Evolutionary conservation across 768 basidiomycete genomes (phyloP).

Genomic region (Hemileccinum impolitum): DNA sequence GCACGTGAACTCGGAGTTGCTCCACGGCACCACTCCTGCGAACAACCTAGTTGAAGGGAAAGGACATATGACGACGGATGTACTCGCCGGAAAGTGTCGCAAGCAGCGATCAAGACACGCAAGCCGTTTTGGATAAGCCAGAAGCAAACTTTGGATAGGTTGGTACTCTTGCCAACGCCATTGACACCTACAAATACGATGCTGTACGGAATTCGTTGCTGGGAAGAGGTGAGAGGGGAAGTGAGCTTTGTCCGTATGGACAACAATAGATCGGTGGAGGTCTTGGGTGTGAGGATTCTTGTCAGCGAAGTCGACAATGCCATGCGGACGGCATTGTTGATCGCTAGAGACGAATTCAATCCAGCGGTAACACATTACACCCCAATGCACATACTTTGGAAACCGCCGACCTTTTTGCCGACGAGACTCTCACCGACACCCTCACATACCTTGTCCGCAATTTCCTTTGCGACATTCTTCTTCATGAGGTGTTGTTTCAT

Average conservation of each 20-base stretch:
- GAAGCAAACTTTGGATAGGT: constrained; percentile 96
- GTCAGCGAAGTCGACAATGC: constrained; percentile 88
- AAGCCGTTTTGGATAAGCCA: constrained; percentile 97
- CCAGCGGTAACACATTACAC: not conserved
- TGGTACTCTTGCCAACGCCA: constrained; percentile 98
- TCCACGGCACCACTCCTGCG: constrained; percentile 93
- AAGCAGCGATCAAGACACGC: constrained; percentile 93
- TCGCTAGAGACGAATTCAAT: constrained; percentile 47
- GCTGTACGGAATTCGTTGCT: constrained; percentile 82
- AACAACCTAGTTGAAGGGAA: not conserved
- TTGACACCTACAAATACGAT: constrained; percentile 98
- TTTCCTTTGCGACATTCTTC: constrained; percentile 97
- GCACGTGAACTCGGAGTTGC: constrained; percentile 93
- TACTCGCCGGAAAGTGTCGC: constrained; percentile 89
- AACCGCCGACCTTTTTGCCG: constrained; percentile 87
- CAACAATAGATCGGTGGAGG: constrained; percentile 92
- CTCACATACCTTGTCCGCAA: constrained; percentile 92
- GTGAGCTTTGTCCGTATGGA: constrained; percentile 89
- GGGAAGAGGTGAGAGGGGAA: constrained; percentile 67
- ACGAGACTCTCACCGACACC: constrained; percentile 87
- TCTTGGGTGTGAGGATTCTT: constrained; percentile 92
- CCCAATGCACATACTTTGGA: constrained; percentile 62
- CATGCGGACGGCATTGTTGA: constrained; percentile 76
- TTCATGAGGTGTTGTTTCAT: constrained; percentile 99
- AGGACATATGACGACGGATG: not conserved